Evolutionary conservation across 1,284 basidiomycete species (phyloP), one percentile per base, ranked within the genome.

Genomic region (Fomitiporia mediterranea): DNA sequence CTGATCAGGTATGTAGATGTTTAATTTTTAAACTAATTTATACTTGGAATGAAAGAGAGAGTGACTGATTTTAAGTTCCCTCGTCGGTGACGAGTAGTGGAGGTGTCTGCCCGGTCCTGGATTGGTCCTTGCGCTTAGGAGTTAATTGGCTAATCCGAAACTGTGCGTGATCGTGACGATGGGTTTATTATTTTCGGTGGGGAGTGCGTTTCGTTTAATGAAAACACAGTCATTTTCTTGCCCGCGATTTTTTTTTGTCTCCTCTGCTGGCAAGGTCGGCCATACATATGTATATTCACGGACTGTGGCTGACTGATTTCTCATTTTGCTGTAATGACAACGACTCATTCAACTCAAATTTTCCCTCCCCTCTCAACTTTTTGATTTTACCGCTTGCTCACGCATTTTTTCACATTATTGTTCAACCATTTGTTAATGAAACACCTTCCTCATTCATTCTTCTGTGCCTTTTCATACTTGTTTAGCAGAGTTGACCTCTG

Each of bases 1-100:
- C 69, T 11, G 66, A 66, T 42, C 71, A 72, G 67, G 72, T 73
- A 60, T 47, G 68, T 59, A 68, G 30, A 40, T 54, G 13, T 48
- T 42, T 38, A 28, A n/a, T 15, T 42, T 19, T 25, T 17, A 4
- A 32, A 17, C 2, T 15, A 13, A 37, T 51, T 35, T 56, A 27
- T 51, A 11, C 8, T 42, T 35, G 15, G 23, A 51, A 30, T 19
- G 35, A 23, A 46, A 50, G 40, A 21, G 52, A 53, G 37, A 56
- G 55, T 56, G 55, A 56, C 55, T 56, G 55, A 56, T 56, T 56
- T 51, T 17, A 56, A 56, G 55, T 56, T 56, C 35, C 42, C 51
- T 43, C 21, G 13, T 35, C 40, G 25, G 42, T 35, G 30, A 49
- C 43, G 55, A 11, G 32, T 58, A 60, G 58, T 60, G 58, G 58